Evolutionary conservation across 2,329 filamentous ascomycete genomes (phyloP), one percentile per base, ranked within the genome.

Genomic region (Raffaelea arxii): DNA sequence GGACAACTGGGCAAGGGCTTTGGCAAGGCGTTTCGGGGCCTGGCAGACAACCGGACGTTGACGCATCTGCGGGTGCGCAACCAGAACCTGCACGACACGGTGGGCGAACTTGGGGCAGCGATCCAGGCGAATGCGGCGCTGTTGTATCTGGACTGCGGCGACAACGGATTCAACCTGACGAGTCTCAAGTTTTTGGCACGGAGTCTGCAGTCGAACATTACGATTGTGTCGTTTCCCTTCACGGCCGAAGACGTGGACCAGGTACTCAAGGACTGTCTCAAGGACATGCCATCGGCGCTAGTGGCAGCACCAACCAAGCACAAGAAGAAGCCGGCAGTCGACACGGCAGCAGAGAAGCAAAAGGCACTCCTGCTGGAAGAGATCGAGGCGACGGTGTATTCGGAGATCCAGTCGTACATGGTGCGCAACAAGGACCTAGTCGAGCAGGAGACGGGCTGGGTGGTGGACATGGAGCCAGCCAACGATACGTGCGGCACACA

Each of bases 31-130:
- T 60, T 79, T 7, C 51, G 54, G 3, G 50, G 52, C 4, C 55
- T 65, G 4, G 51, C 53, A 1, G 30, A 52, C 24, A 65, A 65
- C 55, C 53, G 38, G 25, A 57, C 58, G 2, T 51, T 65, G 9
- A 63, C 61, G 10, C 74, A 78, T 54, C 65, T 79, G 4, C 67
- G 74, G 2, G 65, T 79, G 41, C 70, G 74, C 50, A 78, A 74
- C 55, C 75, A 79, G 56, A 70, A 73, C 60, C 64, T 75, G 7
- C 70, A 73, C 51, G 63, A 70, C 51, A 75, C 77, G 47, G 69
- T 74, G 19, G 75, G 72, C 23, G 59, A 58, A 44, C 58, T 79
- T 25, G 74, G 74, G 42, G 56, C 77, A 37, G 74, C 72, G 36
- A 65, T 79, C 16, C 65, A 67, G 5, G 58, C 60, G 25, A 78